A percentile compares a stretch with the other conserved stretches of the same genome.
Conservation (phyloP, 805 yeast species). For the Starmerella floricola region DNA sequence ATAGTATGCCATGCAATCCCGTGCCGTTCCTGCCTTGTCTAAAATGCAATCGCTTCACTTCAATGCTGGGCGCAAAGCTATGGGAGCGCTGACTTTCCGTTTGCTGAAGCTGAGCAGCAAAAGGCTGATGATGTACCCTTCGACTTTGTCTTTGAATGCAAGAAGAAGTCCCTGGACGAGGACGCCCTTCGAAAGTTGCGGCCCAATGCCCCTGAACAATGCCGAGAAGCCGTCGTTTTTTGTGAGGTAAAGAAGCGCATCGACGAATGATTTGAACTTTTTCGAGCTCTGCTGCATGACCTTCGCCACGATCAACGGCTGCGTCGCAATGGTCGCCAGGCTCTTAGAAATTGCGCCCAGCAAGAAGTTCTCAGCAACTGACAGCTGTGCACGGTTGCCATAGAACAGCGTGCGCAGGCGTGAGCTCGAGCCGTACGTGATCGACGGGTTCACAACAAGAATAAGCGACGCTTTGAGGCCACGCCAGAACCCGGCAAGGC, state of each 20-base stretch:
- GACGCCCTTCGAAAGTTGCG: slow-evolving; percentile 71
- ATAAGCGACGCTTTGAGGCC: slow-evolving; percentile 73
- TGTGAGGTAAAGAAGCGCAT: slow-evolving; percentile 50
- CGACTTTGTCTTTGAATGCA: slow-evolving; percentile 63
- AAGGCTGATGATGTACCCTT: slow-evolving; percentile 25
- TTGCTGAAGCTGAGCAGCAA: slow-evolving; percentile 5
- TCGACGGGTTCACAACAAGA: slow-evolving; percentile 70
- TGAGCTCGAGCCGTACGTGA: slow-evolving; percentile 73
- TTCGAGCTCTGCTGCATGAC: slow-evolving; percentile 53
- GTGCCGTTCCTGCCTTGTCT: no score
- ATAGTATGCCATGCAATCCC: no score
- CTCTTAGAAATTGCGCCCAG: slow-evolving; percentile 73
- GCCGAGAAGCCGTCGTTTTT: slow-evolving; percentile 51
- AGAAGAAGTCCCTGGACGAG: slow-evolving; percentile 74
- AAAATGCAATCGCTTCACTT: no score
- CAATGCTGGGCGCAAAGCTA: no score
- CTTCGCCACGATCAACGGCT: slow-evolving; percentile 75
- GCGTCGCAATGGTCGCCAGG: slow-evolving; percentile 67
- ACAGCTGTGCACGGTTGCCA: slow-evolving; percentile 33
- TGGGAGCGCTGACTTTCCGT: no score
- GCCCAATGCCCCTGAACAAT: slow-evolving; percentile 68
- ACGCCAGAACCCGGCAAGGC: slow-evolving; percentile 63
- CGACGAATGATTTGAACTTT: slow-evolving; percentile 43
- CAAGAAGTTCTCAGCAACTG: slow-evolving; percentile 53
- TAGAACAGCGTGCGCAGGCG: slow-evolving; percentile 45